phyloP scores from a whole-genome alignment of 1,284 basidiomycete genomes.

The Tranzscheliella williamsii region DNA sequence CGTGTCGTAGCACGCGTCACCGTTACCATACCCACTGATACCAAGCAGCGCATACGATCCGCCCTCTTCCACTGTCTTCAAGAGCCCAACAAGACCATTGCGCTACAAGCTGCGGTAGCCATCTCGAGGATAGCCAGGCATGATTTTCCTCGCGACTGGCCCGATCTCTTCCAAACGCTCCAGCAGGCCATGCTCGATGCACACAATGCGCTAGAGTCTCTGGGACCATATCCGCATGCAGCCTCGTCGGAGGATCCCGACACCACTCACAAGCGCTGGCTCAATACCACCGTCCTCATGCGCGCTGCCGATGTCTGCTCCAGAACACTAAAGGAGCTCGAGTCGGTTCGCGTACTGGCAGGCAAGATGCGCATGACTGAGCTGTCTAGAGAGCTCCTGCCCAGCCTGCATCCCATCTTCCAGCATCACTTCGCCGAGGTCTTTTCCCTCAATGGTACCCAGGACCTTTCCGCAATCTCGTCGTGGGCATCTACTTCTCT shows the following conservation, averaged over 20 bases:
- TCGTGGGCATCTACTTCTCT: constrained; percentile 43
- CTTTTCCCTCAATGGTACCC: constrained; percentile 15
- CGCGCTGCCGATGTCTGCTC: constrained; percentile 49
- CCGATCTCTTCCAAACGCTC: constrained; percentile 44
- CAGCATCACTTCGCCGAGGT: constrained; percentile 52
- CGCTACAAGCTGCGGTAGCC: constrained; percentile 51
- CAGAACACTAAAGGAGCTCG: constrained; percentile 55
- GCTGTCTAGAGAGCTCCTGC: constrained; percentile 51
- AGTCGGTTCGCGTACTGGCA: constrained; percentile 50
- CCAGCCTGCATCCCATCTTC: constrained; percentile 51
- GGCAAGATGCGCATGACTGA: constrained; percentile 59
- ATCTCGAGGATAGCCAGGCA: constrained; percentile 53
- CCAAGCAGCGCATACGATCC: constrained; percentile 47
- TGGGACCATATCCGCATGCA: constrained; percentile 23
- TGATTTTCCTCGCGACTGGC: constrained; percentile 58
- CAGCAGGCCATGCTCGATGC: constrained; percentile 49
- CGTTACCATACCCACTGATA: constrained; percentile 44
- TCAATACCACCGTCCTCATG: constrained; percentile 45
- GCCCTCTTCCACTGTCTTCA: constrained; percentile 46
- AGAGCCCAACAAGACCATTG: constrained; percentile 51
- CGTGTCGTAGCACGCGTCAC: constrained; percentile 46
- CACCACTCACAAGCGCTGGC: constrained; percentile 7
- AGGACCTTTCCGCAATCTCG: constrained; percentile 23
- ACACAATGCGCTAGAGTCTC: constrained; percentile 20
- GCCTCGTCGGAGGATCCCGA: constrained; percentile 15